A percentile compares a stretch with the other conserved stretches of the same genome.
These are phyloP conservation scores for Hymenoscyphus fructigenus DNA, from an alignment of 2,329 filamentous ascomycete genomes.

Conservation along the genomic window DNA sequence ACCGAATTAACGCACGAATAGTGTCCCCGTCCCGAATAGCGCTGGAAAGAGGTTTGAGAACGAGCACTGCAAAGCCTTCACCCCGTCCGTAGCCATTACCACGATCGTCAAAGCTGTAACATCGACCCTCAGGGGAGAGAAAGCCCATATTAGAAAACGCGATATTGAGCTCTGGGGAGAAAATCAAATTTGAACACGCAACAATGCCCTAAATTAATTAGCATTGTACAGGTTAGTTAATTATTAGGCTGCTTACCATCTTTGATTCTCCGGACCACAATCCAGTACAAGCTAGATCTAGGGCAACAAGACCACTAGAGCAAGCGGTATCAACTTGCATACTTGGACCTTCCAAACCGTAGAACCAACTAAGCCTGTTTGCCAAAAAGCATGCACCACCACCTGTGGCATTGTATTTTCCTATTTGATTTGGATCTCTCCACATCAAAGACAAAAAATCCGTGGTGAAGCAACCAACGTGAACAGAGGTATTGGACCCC, in stretches of 20 bases:
- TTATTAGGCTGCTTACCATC: constrained; percentile 30
- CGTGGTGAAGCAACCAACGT: constrained; percentile 41
- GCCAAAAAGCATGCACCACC: constrained; percentile 43
- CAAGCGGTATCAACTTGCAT: constrained; percentile 58
- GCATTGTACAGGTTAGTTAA: background rate
- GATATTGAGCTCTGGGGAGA: no score
- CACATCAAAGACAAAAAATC: constrained; percentile 46
- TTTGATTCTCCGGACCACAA: constrained; percentile 39
- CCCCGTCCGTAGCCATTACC: constrained; percentile 64
- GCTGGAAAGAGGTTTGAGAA: background rate
- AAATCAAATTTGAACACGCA: constrained; percentile 4
- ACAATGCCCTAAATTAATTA: constrained; percentile 11
- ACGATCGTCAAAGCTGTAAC: constrained; percentile 53
- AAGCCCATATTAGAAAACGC: constrained; percentile 28
- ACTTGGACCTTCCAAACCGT: constrained; percentile 50
- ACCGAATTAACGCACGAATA: background rate
- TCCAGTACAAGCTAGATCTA: constrained; percentile 53
- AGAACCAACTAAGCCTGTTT: constrained; percentile 56
- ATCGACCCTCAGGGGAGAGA: constrained; percentile 38
- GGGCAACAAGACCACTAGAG: constrained; percentile 52
- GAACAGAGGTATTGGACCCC: constrained; percentile 31
- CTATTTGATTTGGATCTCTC: background rate
- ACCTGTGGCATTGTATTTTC: constrained; percentile 26
- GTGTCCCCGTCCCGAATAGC: background rate
- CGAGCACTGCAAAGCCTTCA: background rate